A percentile compares a stretch with the other conserved stretches of the same genome.
phyloP scores from a whole-genome alignment of 2,329 filamentous ascomycete genomes.

The Didymella glomerata region DNA sequence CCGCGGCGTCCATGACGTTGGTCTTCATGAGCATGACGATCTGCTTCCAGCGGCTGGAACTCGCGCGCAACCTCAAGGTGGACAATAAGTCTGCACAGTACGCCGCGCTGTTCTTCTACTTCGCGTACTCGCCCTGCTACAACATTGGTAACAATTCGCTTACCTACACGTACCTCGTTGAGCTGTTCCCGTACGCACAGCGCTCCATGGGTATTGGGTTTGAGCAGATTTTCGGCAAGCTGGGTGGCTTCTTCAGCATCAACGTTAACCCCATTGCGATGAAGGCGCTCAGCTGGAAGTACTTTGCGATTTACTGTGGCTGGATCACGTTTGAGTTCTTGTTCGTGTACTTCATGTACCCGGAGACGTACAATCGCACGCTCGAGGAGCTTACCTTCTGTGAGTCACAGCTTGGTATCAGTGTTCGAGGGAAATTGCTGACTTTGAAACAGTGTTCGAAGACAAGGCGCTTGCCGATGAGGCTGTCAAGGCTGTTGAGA shows the following conservation, averaged over 20 bases:
- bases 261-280: slow-evolving; percentile 69
- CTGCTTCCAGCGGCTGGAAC: slow-evolving; percentile 51
- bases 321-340: slow-evolving; percentile 64
- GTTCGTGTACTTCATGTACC: slow-evolving; percentile 67
- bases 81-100: slow-evolving; percentile 50
- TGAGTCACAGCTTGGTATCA: slow-evolving; percentile 24
- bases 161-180: slow-evolving; percentile 69
- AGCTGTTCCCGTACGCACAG: slow-evolving; percentile 66
- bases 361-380: slow-evolving; percentile 64
- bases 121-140: slow-evolving; percentile 66
- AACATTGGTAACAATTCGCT: slow-evolving; percentile 73
- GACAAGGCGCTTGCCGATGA: slow-evolving; percentile 46
- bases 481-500: slow-evolving; percentile 46
- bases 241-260: slow-evolving; percentile 56
- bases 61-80: slow-evolving; percentile 31
- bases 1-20: slow-evolving; percentile 59
- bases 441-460: slow-evolving; percentile 43
- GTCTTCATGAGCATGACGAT: slow-evolving; percentile 67
- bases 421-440: slow-evolving; percentile 2
- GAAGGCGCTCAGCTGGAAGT: slow-evolving; percentile 62
- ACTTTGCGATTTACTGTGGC: slow-evolving; percentile 65
- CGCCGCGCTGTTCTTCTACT: slow-evolving; percentile 66
- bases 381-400: slow-evolving; percentile 68
- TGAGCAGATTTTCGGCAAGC: slow-evolving; percentile 63
- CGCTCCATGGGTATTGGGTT: slow-evolving; percentile 67